Base-by-base conservation (phyloP, 805 yeast species). In the Priceomyces medius region DNA sequence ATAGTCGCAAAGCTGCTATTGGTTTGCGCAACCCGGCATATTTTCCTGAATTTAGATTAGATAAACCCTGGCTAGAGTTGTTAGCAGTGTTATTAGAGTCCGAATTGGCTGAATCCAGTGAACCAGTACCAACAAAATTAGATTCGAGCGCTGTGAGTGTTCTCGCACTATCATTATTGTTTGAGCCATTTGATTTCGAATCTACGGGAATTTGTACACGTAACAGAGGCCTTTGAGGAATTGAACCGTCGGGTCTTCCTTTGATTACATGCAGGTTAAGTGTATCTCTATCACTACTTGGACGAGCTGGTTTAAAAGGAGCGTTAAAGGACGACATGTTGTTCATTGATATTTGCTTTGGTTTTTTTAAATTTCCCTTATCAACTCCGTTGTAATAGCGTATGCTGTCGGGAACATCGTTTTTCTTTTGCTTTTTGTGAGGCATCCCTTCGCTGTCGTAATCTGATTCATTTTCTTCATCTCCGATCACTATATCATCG, bases 131-230 rank as follows among this genome's bases (percentile, higher is more conserved):
- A 6, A 35, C 35, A 9, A 35, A 43, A 40, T 45, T 41, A 26
- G 58, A 49, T 43, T 69, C 66, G 9, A 71, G 36, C 1, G 79
- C 78, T 3, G 80, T 70, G 18, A 75, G 53, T 0, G 80, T 72
- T 19, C 67, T 51, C 38, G 76, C 70, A 52, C 76, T 58, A 55
- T 71, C 69, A 41, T 63, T 43, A 46, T 59, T 55, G n/a, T n/a
- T n/a, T n/a, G n/a, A n/a, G 10, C 26, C 26, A 36, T 46, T 53
- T 19, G 59, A 53, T 41, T 66, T 65, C 40, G 64, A 47, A 53
- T 72, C 79, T 4, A 64, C 66, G 1, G 88, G 88, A n/a, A 83
- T 83, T 49, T 80, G 80, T 8, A 83, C 82, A 42, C 86, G 61
- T 34, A 83, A 61, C 1, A 81, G 72, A 1, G 88, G 88, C 44